phyloP scores from a whole-genome alignment of 116 monocot genomes.

The Trichopus zeylanicus region DNA sequence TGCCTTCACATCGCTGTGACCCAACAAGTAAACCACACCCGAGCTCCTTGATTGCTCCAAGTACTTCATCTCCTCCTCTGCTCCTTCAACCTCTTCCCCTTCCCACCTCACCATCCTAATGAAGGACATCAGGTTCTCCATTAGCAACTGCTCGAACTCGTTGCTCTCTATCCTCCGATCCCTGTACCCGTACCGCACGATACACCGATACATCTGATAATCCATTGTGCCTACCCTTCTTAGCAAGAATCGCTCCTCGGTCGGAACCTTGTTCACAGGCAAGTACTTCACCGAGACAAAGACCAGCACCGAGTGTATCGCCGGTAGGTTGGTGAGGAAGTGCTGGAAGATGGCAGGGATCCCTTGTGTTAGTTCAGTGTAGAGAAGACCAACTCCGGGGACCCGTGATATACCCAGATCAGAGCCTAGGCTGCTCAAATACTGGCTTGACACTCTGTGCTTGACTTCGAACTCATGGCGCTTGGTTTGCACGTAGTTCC shows the following conservation, averaged over 20 bases:
- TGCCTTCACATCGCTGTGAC: conserved; percentile 43
- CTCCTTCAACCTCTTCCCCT: conserved; percentile 3
- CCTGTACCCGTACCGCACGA: conserved; percentile 55
- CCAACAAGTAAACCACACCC: conserved; percentile 50
- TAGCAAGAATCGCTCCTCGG: conserved; percentile 41
- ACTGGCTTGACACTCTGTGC: conserved; percentile 30
- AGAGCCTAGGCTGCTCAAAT: conserved; percentile 25
- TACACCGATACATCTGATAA: conserved; percentile 42
- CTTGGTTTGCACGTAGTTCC: conserved; percentile 54
- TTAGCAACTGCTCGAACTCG: conserved; percentile 37
- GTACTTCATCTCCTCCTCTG: conserved; percentile 32
- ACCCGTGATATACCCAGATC: conserved; percentile 25
- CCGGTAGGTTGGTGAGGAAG: conserved; percentile 52
- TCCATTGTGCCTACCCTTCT: conserved; percentile 40
- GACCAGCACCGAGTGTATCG: conserved; percentile 48
- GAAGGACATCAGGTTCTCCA: conserved; percentile 37
- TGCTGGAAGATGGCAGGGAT: conserved; percentile 55
- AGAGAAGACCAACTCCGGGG: conserved; percentile 47
- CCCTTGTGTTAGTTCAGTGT: conserved; percentile 53
- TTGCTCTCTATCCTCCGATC: conserved; percentile 23
- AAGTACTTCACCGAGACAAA: conserved; percentile 57
- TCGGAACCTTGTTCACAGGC: conserved; percentile 30
- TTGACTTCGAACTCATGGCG: conserved; percentile 40
- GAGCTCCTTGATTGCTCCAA: conserved; percentile 25
- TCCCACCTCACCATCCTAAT: conserved; percentile 18